These are phyloP conservation scores for Tympanopsis confertula DNA, from an alignment of 2,329 filamentous ascomycete genomes.

Conservation along the genomic window DNA sequence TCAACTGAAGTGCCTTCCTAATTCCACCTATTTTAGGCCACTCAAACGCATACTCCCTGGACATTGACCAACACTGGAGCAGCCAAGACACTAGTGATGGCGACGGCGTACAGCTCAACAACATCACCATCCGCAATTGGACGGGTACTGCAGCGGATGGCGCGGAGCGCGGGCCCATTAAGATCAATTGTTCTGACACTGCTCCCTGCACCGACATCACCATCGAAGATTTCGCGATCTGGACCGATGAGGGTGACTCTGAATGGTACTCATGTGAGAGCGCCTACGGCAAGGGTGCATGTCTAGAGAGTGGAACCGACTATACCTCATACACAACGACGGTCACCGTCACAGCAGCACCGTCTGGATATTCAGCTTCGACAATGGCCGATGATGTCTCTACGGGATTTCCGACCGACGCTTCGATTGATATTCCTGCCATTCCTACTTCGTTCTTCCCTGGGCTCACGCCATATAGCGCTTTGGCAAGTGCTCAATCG, in stretches of 20 bases:
- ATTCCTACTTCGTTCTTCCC: slow-evolving; percentile 17
- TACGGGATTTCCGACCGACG: neutral
- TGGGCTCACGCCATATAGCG: slow-evolving; percentile 12
- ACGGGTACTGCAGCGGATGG: slow-evolving; percentile 39
- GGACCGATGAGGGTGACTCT: slow-evolving; percentile 30
- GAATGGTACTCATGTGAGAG: slow-evolving; percentile 32
- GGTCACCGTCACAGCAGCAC: neutral
- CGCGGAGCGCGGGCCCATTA: slow-evolving; percentile 35
- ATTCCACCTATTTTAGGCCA: slow-evolving; percentile 30
- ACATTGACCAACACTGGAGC: slow-evolving; percentile 42
- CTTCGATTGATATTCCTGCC: slow-evolving; percentile 8
- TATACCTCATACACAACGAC: neutral
- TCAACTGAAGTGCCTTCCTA: neutral
- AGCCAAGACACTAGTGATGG: slow-evolving; percentile 27
- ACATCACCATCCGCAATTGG: slow-evolving; percentile 43
- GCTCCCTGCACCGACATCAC: slow-evolving; percentile 39
- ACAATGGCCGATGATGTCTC: neutral
- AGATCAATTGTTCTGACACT: slow-evolving; percentile 33
- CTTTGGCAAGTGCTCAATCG: slow-evolving; percentile 9
- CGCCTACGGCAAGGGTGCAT: slow-evolving; percentile 33
- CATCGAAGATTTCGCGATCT: slow-evolving; percentile 37
- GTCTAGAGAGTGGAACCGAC: slow-evolving; percentile 18
- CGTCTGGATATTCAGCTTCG: neutral
- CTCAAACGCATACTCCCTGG: slow-evolving; percentile 42
- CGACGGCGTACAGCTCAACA: slow-evolving; percentile 35